Conservation (phyloP, 2,329 filamentous ascomycete species). For the Thermomyces lanuginosus region DNA sequence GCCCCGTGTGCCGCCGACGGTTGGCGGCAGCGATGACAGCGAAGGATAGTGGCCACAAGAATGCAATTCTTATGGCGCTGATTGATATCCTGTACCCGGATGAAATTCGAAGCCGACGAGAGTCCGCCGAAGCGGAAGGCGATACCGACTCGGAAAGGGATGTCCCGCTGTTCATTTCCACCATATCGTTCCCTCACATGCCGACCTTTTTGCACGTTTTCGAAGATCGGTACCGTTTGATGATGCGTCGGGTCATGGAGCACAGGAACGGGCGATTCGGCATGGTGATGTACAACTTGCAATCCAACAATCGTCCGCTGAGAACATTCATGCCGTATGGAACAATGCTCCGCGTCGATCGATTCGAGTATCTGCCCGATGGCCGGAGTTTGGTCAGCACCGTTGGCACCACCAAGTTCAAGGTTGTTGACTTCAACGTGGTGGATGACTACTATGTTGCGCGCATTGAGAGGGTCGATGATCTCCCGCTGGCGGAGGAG, state of each 20-base stretch:
- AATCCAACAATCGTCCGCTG: slow-evolving; percentile 37
- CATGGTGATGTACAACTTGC: slow-evolving; percentile 58
- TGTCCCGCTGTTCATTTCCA: slow-evolving; percentile 64
- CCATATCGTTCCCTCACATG: slow-evolving; percentile 64
- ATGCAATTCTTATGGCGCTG: slow-evolving; percentile 46
- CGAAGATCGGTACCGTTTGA: slow-evolving; percentile 77
- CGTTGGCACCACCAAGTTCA: slow-evolving; percentile 60
- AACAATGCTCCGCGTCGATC: slow-evolving; percentile 60
- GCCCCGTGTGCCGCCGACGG: slow-evolving; percentile 60
- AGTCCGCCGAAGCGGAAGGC: slow-evolving; percentile 41
- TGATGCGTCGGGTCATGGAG: slow-evolving; percentile 65
- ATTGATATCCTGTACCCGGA: slow-evolving; percentile 55
- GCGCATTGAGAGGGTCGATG: slow-evolving; percentile 60
- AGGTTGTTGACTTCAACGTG: slow-evolving; percentile 43
- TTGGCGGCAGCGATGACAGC: slow-evolving; percentile 38
- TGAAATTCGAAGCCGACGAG: slow-evolving; percentile 41
- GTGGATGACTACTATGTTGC: slow-evolving; percentile 66
- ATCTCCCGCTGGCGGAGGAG: slow-evolving; percentile 67
- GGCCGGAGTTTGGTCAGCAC: slow-evolving; percentile 71
- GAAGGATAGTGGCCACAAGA: too few relatives aligned
- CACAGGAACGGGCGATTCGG: slow-evolving; percentile 58
- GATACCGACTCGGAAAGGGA: slow-evolving; percentile 38
- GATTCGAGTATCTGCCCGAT: slow-evolving; percentile 57
- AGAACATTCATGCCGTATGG: slow-evolving; percentile 56
- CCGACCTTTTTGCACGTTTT: slow-evolving; percentile 83